Base-by-base conservation (phyloP, 257 asterid species). In the Przewalskia tangutica region DNA sequence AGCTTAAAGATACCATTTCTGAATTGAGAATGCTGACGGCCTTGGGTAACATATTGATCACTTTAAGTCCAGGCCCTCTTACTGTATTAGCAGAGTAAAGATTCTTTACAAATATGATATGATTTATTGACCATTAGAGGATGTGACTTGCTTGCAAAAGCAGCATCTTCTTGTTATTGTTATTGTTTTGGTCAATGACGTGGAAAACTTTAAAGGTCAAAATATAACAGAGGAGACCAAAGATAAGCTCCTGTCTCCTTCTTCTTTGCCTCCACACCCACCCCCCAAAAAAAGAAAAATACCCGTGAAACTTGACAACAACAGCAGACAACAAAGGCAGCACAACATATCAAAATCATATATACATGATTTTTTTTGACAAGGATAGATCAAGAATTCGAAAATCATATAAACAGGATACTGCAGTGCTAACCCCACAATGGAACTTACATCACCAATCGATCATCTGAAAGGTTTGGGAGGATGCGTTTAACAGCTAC, bases 401-500 rank as follows among this genome's bases (percentile, higher is more conserved):
- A 51, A 51, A 51, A 51, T 51, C 56, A 51, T 51, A 54, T 11
- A 18, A 44, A 71, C 58, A 71, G 7, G 59, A 71, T 71, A 20
- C 12, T 71, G 79, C 46, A 46, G 20, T 46, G 81, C 68, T 60
- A 78, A 38, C 62, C 46, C 79, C 64, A 17, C 63, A 76, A 75
- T 68, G 65, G 63, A 86, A 64, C 95, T 85, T 95, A 94, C 99
- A 92, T 88, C 81, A 96, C 98, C 88, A 96, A 90, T 86, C 94
- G 91, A 85, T 96, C 99, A 84, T 94, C 98, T 64, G 97, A 94
- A 83, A 94, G 99, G 84, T 89, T 96, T 73, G 99, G 99, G 83
- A 96, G 99, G 81, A 94, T 96, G 84, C 98, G 96, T 84, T 94
- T 96, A 86, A 96, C 89, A 88, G 98, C 98, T 18, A 94, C 98